phyloP scores from a whole-genome alignment of 2,329 filamentous ascomycete species.

The Pestalotiopsis sp. region DNA sequence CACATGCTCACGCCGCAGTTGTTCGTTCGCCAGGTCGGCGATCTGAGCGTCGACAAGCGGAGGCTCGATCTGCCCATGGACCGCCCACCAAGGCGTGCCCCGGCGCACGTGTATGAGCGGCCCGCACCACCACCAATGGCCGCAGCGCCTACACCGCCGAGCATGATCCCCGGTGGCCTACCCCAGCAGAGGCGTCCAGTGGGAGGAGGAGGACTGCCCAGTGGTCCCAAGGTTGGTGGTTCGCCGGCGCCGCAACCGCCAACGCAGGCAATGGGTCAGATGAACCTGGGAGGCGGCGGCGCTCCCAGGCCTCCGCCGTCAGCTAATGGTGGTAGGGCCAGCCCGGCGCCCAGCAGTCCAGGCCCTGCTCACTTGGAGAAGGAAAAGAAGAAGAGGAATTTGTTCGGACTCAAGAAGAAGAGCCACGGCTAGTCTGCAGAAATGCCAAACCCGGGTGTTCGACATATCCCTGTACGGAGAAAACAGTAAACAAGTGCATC shows the following conservation, averaged over 20 bases:
- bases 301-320: constrained; percentile 19
- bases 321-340: constrained; percentile 21
- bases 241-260: constrained; percentile 42
- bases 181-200: constrained; percentile 30
- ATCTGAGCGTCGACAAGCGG: constrained; percentile 75
- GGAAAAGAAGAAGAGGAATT: constrained; percentile 63
- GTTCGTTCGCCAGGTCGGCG: constrained; percentile 81
- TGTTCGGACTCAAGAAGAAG: constrained; percentile 61
- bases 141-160: constrained; percentile 27
- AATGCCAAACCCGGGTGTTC: background rate
- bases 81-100: constrained; percentile 77
- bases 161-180: constrained; percentile 29
- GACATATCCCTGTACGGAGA: background rate
- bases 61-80: constrained; percentile 82
- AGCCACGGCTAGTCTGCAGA: constrained; percentile 6
- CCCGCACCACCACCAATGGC: constrained; percentile 51
- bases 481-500: too few relatives aligned
- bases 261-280: constrained; percentile 56
- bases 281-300: constrained; percentile 46
- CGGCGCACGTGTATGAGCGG: constrained; percentile 82
- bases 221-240: constrained; percentile 31
- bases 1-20: constrained; percentile 90
- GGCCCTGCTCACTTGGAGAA: constrained; percentile 55
- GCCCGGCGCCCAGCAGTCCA: constrained; percentile 24
- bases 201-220: constrained; percentile 35